Conservation (phyloP, 306 rosid genomes). For the Potentilla sterilis region DNA sequence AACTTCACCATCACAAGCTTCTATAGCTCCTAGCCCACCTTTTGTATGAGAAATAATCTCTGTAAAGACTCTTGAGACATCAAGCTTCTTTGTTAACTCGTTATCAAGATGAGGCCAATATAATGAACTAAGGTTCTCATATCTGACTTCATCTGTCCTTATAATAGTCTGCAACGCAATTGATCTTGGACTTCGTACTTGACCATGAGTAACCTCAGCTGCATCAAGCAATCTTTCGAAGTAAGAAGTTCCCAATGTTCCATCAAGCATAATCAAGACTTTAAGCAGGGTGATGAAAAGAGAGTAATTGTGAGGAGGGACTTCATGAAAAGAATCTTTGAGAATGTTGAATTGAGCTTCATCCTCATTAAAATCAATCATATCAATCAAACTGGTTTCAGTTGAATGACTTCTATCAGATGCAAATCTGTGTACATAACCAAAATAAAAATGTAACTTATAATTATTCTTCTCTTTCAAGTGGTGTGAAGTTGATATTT, state of each 20-base stretch:
- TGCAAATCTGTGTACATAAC: slow-evolving; percentile 58
- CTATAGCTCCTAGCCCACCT: slow-evolving; percentile 43
- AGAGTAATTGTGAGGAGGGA: slow-evolving; percentile 42
- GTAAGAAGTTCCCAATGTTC: slow-evolving; percentile 50
- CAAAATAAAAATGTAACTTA: too few species aligned
- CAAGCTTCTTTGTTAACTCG: slow-evolving; percentile 48
- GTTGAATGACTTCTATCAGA: slow-evolving; percentile 27
- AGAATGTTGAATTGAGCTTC: slow-evolving; percentile 33
- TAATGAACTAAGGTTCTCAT: too few species aligned
- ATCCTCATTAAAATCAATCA: slow-evolving; percentile 40
- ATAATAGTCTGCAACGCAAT: slow-evolving; percentile 13
- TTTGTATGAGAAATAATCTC: slow-evolving; percentile 71
- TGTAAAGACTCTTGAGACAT: slow-evolving; percentile 51
- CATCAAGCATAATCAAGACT: slow-evolving; percentile 64
- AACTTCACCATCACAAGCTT: slow-evolving; percentile 39
- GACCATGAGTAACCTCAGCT: slow-evolving; percentile 16
- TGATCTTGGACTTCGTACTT: slow-evolving; percentile 35
- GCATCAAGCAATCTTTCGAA: slow-evolving; percentile 46
- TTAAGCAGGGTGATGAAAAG: slow-evolving; percentile 57
- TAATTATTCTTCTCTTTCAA: too few species aligned
- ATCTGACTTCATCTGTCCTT: slow-evolving; percentile 57
- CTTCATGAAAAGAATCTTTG: slow-evolving; percentile 43
- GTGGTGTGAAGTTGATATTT: too few species aligned
- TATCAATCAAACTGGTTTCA: slow-evolving; percentile 14
- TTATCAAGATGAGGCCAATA: slow-evolving; percentile 66